Conservation (phyloP, 768 basidiomycete species). For the Trametes sanguinea region DNA sequence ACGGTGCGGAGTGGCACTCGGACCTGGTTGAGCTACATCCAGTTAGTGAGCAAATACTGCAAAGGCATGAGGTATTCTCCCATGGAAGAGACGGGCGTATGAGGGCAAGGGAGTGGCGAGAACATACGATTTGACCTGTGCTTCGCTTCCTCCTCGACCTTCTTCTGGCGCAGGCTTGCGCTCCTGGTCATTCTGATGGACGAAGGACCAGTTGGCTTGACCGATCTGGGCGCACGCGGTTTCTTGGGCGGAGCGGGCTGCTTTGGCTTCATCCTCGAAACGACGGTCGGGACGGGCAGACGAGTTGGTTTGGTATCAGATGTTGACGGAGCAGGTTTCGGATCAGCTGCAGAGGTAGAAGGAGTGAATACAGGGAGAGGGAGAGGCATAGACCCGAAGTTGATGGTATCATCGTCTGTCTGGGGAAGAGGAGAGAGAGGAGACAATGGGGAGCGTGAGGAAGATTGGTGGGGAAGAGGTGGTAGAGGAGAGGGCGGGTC, state of each 20-base stretch:
- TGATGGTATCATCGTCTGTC: not conserved
- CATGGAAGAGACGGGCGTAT: not conserved
- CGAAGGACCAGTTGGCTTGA: not conserved
- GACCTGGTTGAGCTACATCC: not conserved
- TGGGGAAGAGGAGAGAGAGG: conserved; percentile 12
- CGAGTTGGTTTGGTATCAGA: not conserved
- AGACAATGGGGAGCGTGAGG: conserved; percentile 1
- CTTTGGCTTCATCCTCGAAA: conserved; percentile 12
- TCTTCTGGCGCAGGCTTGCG: conserved; percentile 3
- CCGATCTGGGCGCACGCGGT: not conserved
- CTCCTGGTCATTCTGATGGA: conserved; percentile 9
- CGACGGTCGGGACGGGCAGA: not conserved
- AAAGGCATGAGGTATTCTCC: too few species aligned
- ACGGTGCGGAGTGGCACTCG: not conserved
- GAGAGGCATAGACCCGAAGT: not conserved
- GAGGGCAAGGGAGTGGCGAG: too few species aligned
- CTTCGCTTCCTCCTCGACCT: conserved; percentile 7
- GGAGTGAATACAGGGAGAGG: not conserved
- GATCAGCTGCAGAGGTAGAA: not conserved
- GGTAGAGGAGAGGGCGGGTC: not conserved
- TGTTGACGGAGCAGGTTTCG: not conserved
- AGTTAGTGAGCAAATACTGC: not conserved
- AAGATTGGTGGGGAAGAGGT: not conserved
- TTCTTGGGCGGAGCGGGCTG: not conserved
- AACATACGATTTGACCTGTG: not conserved